Conservation (phyloP, 768 basidiomycete genomes). For the Phylloporus sp. region DNA sequence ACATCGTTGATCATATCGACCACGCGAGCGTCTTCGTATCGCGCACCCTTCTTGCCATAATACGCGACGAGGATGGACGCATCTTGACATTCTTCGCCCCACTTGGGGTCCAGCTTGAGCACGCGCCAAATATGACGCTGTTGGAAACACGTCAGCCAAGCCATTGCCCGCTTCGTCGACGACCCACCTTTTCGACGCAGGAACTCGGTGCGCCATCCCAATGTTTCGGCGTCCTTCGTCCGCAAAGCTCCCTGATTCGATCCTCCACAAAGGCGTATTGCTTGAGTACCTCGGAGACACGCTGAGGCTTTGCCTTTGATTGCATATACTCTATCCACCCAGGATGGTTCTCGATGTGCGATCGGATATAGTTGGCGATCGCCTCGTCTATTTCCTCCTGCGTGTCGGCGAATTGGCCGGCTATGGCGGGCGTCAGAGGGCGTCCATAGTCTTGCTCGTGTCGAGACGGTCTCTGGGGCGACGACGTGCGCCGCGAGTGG, state of each 20-base stretch:
- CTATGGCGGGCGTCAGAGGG: constrained; percentile 21
- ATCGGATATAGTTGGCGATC: constrained; percentile 41
- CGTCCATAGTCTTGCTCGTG: constrained; percentile 1
- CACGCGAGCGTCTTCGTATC: constrained; percentile 45
- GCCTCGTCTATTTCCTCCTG: constrained; percentile 38
- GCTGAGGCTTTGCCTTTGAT: constrained; percentile 36
- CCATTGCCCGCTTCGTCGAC: constrained; percentile 4
- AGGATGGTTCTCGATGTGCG: constrained; percentile 39
- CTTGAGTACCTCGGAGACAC: constrained; percentile 38
- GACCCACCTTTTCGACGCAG: constrained; percentile 44
- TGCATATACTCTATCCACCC: constrained; percentile 45
- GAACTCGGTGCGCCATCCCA: constrained; percentile 31
- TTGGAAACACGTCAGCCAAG: background rate
- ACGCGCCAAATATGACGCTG: constrained; percentile 48
- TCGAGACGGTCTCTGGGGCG: constrained; percentile 5
- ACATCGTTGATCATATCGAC: constrained; percentile 47
- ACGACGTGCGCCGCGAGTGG: constrained; percentile 11
- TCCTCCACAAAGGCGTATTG: constrained; percentile 52
- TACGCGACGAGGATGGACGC: constrained; percentile 45
- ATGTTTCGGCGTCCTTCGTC: constrained; percentile 39
- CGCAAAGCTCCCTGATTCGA: constrained; percentile 43
- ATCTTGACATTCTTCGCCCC: constrained; percentile 46
- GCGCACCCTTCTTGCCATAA: constrained; percentile 54
- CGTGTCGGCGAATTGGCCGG: constrained; percentile 29
- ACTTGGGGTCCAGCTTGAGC: constrained; percentile 40